Evolutionary conservation across 208 protist species (phyloP).

Genomic region (Leishmania arabica): DNA sequence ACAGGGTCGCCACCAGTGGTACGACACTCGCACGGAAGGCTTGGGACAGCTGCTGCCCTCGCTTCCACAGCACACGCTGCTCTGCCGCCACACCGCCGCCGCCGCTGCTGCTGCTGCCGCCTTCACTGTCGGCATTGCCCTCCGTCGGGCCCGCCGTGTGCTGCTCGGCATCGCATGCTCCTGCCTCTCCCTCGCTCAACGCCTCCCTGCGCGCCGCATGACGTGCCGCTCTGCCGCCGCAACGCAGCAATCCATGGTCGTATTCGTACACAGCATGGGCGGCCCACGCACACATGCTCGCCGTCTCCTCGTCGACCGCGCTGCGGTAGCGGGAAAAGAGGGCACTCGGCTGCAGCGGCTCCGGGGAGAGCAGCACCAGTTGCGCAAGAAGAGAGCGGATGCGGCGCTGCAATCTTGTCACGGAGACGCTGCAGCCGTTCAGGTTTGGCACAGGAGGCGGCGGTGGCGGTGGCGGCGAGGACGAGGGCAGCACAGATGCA

Average conservation of each 20-base stretch:
- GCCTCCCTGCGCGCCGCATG: background rate
- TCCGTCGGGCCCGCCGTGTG: background rate
- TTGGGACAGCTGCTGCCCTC: slow-evolving; percentile 1
- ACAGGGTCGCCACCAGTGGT: slow-evolving; percentile 15
- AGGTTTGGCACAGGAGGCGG: background rate
- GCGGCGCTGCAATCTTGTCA: slow-evolving; percentile 18
- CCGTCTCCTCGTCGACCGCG: slow-evolving; percentile 24
- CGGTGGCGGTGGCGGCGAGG: background rate
- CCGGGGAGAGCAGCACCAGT: slow-evolving; percentile 42
- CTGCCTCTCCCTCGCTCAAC: background rate
- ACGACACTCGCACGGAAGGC: slow-evolving; percentile 18
- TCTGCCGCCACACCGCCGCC: background rate
- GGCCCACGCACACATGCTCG: slow-evolving; percentile 24
- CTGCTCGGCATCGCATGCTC: background rate
- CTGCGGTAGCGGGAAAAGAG: slow-evolving; percentile 19
- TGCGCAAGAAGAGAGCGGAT: slow-evolving; percentile 49
- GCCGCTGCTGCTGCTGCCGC: background rate
- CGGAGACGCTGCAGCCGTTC: background rate
- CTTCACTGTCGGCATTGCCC: background rate
- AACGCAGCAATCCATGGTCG: background rate
- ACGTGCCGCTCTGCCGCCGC: background rate
- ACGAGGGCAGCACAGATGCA: background rate
- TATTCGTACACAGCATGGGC: slow-evolving; percentile 11
- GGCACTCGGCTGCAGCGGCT: slow-evolving; percentile 33
- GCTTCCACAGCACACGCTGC: background rate